phyloP scores from a whole-genome alignment of 495 filamentous ascomycete genomes.

The Cercophora samala region DNA sequence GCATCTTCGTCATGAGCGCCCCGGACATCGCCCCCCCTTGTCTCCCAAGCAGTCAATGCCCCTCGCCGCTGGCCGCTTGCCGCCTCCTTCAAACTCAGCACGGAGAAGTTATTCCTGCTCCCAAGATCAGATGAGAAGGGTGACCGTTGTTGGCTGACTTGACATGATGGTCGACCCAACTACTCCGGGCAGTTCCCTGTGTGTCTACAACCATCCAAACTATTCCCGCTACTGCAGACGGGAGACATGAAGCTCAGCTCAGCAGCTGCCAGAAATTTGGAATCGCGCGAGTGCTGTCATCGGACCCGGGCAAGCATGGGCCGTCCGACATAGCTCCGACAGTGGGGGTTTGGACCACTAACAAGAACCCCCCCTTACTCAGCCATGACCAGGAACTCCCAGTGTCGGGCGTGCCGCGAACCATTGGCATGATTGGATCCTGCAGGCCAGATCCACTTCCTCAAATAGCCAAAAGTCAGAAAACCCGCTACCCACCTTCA shows the following conservation, averaged over 20 bases:
- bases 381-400: slow-evolving; percentile 9
- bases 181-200: background rate
- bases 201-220: background rate
- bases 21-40: slow-evolving; percentile 2
- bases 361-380: slow-evolving; percentile 17
- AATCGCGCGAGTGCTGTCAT: background rate
- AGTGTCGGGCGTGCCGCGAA: slow-evolving; percentile 13
- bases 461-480: slow-evolving; percentile 19
- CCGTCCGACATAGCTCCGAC: slow-evolving; percentile 12
- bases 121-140: background rate
- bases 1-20: slow-evolving; percentile 10
- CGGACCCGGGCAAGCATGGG: background rate
- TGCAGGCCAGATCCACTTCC: background rate
- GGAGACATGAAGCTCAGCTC: background rate
- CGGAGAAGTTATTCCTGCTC: background rate
- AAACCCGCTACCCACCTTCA: background rate
- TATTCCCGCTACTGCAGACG: background rate
- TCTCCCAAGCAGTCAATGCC: background rate
- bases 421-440: slow-evolving; percentile 19
- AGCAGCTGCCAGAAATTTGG: background rate
- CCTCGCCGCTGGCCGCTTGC: slow-evolving; percentile 11
- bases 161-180: background rate
- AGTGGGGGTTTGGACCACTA: background rate
- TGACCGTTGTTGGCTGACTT: background rate
- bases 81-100: background rate